A percentile compares a stretch with the other conserved stretches of the same genome.
phyloP scores from a whole-genome alignment of 148 eudicot species.

The Mesembryanthemum crystallinum region DNA sequence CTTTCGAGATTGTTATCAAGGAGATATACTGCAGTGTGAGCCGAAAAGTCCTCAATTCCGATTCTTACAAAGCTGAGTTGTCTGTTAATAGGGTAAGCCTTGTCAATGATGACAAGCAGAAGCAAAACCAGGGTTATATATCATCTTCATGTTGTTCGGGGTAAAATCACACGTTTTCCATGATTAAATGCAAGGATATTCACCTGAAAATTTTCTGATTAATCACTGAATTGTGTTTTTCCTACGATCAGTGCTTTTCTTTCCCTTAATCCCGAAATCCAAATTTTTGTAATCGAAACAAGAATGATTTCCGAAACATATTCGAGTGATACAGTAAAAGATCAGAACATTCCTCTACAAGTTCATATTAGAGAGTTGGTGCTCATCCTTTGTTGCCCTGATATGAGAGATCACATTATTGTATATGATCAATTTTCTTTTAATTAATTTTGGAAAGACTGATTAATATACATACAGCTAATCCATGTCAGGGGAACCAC shows the following conservation, averaged over 20 bases:
- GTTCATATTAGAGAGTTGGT: neutral
- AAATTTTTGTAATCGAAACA: constrained; percentile 16
- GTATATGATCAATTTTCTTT: constrained; percentile 18
- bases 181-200: neutral
- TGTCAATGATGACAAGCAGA: constrained; percentile 39
- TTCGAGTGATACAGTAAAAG: constrained; percentile 24
- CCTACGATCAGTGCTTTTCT: neutral
- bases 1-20: constrained; percentile 60
- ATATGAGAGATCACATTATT: constrained; percentile 15
- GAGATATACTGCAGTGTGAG: constrained; percentile 58
- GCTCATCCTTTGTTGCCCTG: neutral
- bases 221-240: constrained; percentile 13
- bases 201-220: constrained; percentile 6
- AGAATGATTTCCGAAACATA: constrained; percentile 12
- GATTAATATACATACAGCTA: constrained; percentile 17
- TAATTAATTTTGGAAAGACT: neutral
- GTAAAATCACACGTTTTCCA: constrained; percentile 13
- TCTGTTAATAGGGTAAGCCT: constrained; percentile 66
- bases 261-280: neutral
- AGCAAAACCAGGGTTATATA: constrained; percentile 26
- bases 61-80: constrained; percentile 61
- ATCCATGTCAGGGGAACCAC: constrained; percentile 28
- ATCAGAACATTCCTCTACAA: constrained; percentile 14
- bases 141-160: constrained; percentile 47
- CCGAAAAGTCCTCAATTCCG: constrained; percentile 61